A percentile compares a stretch with the other conserved stretches of the same genome.
These are phyloP conservation scores for Rubroboletus satanas DNA, from an alignment of 768 basidiomycete species.

Conservation along the genomic window DNA sequence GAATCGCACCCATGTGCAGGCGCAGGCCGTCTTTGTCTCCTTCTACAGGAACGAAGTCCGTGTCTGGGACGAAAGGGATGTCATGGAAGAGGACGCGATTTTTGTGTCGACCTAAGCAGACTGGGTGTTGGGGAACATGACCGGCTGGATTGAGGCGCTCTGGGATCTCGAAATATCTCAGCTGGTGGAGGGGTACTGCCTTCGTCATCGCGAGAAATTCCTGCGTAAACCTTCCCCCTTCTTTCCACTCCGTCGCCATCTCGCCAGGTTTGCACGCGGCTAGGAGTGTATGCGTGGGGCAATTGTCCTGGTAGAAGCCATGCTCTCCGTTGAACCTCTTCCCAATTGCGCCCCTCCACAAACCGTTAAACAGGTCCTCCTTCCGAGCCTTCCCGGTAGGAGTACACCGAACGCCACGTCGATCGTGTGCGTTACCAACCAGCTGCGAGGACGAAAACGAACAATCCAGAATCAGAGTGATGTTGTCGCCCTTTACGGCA, in stretches of 20 bases:
- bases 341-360: conserved; percentile 50
- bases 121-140: conserved; percentile 41
- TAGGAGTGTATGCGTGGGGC: conserved; percentile 48
- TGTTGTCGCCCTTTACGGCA: conserved; percentile 60
- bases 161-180: conserved; percentile 48
- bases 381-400: conserved; percentile 50
- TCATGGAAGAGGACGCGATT: conserved; percentile 52
- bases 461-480: conserved; percentile 63
- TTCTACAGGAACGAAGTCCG: conserved; percentile 43
- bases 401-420: conserved; percentile 55
- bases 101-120: conserved; percentile 48
- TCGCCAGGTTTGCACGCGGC: conserved; percentile 54
- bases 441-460: conserved; percentile 50
- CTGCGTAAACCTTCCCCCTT: conserved; percentile 59
- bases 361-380: conserved; percentile 51
- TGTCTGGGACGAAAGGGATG: conserved; percentile 52
- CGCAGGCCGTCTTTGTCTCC: conserved; percentile 40
- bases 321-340: conserved; percentile 33
- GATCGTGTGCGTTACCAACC: conserved; percentile 39
- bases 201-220: conserved; percentile 48
- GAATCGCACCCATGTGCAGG: conserved; percentile 55
- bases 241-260: conserved; percentile 56
- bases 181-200: conserved; percentile 48
- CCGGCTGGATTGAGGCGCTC: conserved; percentile 38
- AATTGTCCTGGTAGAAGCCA: conserved; percentile 43